Evolutionary conservation across 1,284 basidiomycete species (phyloP), one percentile per base, ranked within the genome.

Genomic region (Cutaneotrichosporon daszewskae): DNA sequence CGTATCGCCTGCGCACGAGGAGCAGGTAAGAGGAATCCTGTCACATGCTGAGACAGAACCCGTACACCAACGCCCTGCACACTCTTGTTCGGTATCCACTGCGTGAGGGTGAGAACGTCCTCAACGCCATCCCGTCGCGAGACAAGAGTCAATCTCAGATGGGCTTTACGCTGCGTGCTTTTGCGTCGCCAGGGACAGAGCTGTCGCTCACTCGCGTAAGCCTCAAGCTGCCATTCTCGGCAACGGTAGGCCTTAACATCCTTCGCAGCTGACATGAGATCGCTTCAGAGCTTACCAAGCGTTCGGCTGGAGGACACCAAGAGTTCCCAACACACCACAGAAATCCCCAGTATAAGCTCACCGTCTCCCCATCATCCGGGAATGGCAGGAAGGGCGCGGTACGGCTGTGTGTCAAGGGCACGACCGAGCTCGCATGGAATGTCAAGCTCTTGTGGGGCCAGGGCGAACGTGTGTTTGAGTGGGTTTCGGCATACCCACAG

Each of bases 291-390:
- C 77, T 94, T 57, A 83, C 81, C 0, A 77, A 72, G 32, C 82
- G 82, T 50, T 85, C 80, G 10, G 79, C 87, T 0, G 92, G 92
- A 0, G 92, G 92, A 0, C 91, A 91, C 59, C 78, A 81, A 36
- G 79, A 79, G 0, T 76, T 81, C 54, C 78, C 87, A 1, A 83
- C 84, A 0, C 95, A 87, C 69, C 84, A 92, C 79, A 71, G 79
- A 45, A 97, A 97, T 61, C 92, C 92, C 0, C 90, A 96, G 62
- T 96, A 86, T 65, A 75, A 76, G 37, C 70, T 96, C 4, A 74
- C 66, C 3, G 70, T 92, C 75, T n/a, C n/a, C n/a, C n/a, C n/a
- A n/a, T n/a, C n/a, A n/a, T n/a, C n/a, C n/a, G n/a, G n/a, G n/a
- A 32, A 36, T 42, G 17, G 25, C 18, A n/a, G 26, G 2, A 23